These are phyloP conservation scores for Rhodotorula diobovata DNA, from an alignment of 768 basidiomycete species.

Conservation along the genomic window DNA sequence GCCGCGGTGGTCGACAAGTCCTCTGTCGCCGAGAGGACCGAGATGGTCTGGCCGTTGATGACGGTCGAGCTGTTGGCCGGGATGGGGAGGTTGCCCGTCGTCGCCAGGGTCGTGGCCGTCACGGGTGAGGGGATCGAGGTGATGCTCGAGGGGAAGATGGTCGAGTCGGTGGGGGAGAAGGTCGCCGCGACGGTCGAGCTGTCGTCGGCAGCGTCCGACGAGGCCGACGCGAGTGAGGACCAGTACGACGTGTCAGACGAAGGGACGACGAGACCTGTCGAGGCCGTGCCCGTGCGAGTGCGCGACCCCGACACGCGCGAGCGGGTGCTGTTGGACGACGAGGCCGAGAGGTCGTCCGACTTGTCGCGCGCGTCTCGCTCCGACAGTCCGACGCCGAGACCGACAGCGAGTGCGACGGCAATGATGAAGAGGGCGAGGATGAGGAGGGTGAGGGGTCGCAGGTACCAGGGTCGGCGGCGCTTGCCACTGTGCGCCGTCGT, in stretches of 20 bases:
- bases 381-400: constrained; percentile 31
- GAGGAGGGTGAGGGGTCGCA: constrained; percentile 25
- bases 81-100: constrained; percentile 32
- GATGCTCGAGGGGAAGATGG: not conserved
- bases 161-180: not conserved
- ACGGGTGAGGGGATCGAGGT: constrained; percentile 9
- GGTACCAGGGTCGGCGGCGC: constrained; percentile 21
- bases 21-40: not conserved
- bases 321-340: not conserved
- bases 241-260: constrained; percentile 22
- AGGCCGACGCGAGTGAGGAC: not conserved
- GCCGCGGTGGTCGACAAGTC: not conserved
- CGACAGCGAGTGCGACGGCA: constrained; percentile 33
- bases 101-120: constrained; percentile 11
- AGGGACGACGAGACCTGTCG: constrained; percentile 21
- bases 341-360: not conserved
- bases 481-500: constrained; percentile 19
- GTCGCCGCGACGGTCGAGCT: not conserved
- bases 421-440: constrained; percentile 18
- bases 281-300: not conserved
- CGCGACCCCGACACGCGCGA: not conserved
- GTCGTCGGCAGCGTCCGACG: not conserved
- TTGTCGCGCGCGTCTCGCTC: not conserved
- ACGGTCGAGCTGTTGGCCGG: constrained; percentile 19
- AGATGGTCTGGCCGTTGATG: constrained; percentile 15